A percentile compares a stretch with the other conserved stretches of the same genome.
These are phyloP conservation scores for Trichoderma asperellum DNA, from an alignment of 2,329 filamentous ascomycete species.

Conservation along the genomic window DNA sequence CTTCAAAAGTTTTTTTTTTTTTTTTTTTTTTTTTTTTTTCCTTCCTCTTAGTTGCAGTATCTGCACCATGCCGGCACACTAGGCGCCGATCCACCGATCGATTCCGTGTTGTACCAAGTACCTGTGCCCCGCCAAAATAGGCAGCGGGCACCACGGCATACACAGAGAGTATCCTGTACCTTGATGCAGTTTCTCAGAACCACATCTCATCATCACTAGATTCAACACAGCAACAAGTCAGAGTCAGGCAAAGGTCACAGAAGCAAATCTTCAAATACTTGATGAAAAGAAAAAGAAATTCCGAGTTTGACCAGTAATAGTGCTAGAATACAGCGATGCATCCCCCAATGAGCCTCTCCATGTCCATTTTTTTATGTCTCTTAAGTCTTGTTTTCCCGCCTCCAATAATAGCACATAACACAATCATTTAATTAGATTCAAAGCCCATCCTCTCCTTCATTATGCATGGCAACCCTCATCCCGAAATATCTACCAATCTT, in stretches of 20 bases:
- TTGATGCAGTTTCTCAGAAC: not conserved
- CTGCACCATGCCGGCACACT: constrained; percentile 20
- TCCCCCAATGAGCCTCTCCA: constrained; percentile 11
- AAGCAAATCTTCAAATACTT: not conserved
- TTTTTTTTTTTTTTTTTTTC: constrained; percentile 24
- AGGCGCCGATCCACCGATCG: constrained; percentile 20
- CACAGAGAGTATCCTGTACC: not conserved
- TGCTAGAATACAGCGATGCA: constrained; percentile 26
- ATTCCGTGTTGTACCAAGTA: not conserved
- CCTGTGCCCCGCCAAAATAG: not conserved
- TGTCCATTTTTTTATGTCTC: constrained; percentile 22
- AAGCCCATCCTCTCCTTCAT: constrained; percentile 21
- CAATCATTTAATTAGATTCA: constrained; percentile 14
- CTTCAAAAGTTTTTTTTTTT: constrained; percentile 25
- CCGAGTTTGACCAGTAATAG: constrained; percentile 14
- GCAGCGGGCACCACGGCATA: no score
- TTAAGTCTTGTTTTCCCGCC: not conserved
- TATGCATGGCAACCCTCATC: constrained; percentile 20
- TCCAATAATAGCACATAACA: not conserved
- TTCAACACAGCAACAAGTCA: no score
- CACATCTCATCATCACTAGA: not conserved
- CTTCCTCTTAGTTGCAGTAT: not conserved
- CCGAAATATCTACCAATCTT: not conserved
- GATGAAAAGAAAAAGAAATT: not conserved
- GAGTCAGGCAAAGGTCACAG: not conserved